Conservation (phyloP, 768 basidiomycete genomes). For the Boletus reticulatus region DNA sequence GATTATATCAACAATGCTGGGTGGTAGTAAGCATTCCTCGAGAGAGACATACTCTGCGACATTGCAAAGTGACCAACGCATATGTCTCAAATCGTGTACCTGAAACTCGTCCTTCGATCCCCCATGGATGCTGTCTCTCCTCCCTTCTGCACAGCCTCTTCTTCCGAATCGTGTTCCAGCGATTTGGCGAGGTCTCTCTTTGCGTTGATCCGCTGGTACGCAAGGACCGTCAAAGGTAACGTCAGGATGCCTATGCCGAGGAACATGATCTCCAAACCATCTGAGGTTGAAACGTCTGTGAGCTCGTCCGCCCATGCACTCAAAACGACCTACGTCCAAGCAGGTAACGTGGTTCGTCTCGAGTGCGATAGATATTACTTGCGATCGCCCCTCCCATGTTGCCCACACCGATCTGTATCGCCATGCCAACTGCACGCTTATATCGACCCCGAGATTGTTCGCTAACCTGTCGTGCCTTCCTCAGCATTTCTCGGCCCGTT, state of each 20-base stretch:
- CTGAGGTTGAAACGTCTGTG: background rate
- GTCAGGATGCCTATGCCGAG: background rate
- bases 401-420: background rate
- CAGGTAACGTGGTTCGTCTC: background rate
- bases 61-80: no score
- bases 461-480: background rate
- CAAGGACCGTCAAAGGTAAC: background rate
- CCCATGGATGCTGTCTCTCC: background rate
- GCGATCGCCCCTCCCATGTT: background rate
- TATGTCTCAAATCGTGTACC: background rate
- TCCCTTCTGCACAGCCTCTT: background rate
- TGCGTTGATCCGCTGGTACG: background rate
- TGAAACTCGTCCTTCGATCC: background rate
- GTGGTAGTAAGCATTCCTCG: no score
- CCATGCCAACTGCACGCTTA: background rate
- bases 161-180: background rate
- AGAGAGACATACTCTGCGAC: no score
- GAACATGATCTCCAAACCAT: background rate
- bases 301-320: background rate
- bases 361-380: background rate
- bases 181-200: background rate
- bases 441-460: conserved; percentile 1
- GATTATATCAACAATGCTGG: no score
- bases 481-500: background rate
- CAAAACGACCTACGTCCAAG: background rate